Evolutionary conservation across 2,329 filamentous ascomycete genomes (phyloP), one percentile per base, ranked within the genome.

Genomic region (Clarireedia sp.): DNA sequence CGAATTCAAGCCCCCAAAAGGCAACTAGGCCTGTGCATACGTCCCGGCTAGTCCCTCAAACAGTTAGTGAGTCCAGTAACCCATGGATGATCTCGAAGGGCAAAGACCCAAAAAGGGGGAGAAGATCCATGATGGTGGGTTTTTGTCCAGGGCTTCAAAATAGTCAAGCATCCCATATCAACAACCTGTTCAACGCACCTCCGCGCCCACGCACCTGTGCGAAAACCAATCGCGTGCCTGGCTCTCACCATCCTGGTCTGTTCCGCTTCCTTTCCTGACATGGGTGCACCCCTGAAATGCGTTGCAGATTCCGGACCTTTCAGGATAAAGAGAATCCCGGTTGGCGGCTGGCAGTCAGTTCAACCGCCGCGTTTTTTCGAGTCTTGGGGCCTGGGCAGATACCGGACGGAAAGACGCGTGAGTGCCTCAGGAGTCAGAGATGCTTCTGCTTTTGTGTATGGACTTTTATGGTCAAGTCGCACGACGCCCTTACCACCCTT

Each of bases 181-280:
- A 33, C 10, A 33, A 33, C 10, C 29, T 12, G 29, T 33, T 33
- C 29, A 33, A 33, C 29, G 29, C 29, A 33, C 29, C 29, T 10
- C 33, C 48, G 38, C 41, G 40, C 49, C 16, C 49, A 53, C 36
- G 45, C 33, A 58, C 41, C 46, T 37, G 43, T 51, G 29, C 55
- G 52, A 29, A 51, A 48, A 51, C 49, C 52, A 36, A 47, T 49
- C 45, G 36, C 48, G 21, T 47, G 51, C 56, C 56, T 52, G 55
- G 52, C 56, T 54, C 56, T 57, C 51, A 56, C 33, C 29, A 59
- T 56, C 60, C 60, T 47, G 21, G 59, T 19, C 23, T 24, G 17
- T 46, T 43, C 36, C 40, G 33, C 43, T 44, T 40, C 50, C 50
- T 52, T 36, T 40, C 55, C 58, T 55, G 52, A 36, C 54, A 60